A percentile compares a stretch with the other conserved stretches of the same genome.
Conservation (phyloP, 257 asterid genomes). For the Echites panduratus region DNA sequence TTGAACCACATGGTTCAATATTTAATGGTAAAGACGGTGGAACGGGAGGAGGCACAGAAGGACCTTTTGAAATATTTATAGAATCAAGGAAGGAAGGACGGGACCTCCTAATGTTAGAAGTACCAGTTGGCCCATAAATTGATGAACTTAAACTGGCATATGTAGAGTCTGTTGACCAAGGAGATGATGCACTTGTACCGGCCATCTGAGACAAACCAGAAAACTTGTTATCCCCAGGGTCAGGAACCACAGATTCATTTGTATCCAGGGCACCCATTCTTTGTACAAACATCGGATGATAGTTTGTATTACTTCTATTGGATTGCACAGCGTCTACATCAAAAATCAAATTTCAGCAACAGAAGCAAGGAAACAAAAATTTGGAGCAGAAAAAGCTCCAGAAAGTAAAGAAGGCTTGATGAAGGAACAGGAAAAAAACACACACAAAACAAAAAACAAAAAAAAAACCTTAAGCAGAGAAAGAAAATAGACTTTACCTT, state of each 20-base stretch:
- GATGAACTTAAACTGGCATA: constrained; percentile 40
- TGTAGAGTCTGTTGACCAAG: constrained; percentile 40
- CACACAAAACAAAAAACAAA: neutral
- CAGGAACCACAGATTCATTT: constrained; percentile 33
- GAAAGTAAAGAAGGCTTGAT: neutral
- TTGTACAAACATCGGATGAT: constrained; percentile 34
- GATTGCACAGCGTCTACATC: constrained; percentile 36
- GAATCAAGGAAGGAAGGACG: constrained; percentile 94
- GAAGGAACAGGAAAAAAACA: constrained; percentile 2
- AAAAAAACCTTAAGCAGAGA: constrained; percentile 12
- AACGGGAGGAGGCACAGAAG: constrained; percentile 44
- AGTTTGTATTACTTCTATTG: constrained; percentile 26
- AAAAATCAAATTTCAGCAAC: neutral
- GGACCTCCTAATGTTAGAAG: constrained; percentile 44
- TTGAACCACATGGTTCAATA: constrained; percentile 42
- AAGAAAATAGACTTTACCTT: constrained; percentile 37
- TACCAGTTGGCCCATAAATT: constrained; percentile 41
- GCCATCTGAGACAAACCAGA: constrained; percentile 31
- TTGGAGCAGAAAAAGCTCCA: neutral
- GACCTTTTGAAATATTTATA: constrained; percentile 57
- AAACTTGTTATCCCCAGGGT: constrained; percentile 34
- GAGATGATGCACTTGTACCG: constrained; percentile 32
- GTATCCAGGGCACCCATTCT: constrained; percentile 20
- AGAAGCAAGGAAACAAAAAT: neutral
- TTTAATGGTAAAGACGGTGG: constrained; percentile 35